These are phyloP conservation scores for Piedraia hortae DNA, from an alignment of 2,329 filamentous ascomycete species.

Conservation along the genomic window DNA sequence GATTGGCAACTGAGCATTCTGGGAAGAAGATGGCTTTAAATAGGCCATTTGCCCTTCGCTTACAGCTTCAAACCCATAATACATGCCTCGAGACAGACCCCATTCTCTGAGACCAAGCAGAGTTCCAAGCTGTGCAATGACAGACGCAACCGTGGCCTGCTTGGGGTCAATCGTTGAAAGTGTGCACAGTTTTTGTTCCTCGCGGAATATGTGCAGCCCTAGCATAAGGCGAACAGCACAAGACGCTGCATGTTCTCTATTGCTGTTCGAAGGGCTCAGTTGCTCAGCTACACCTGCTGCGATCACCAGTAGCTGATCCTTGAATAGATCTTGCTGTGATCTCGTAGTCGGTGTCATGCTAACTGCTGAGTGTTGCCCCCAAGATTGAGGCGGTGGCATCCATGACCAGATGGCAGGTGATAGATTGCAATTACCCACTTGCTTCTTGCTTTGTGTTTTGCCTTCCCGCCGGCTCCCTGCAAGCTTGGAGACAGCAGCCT, in stretches of 20 bases:
- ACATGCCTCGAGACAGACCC: slow-evolving; percentile 23
- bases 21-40: slow-evolving; percentile 5
- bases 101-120: slow-evolving; percentile 56
- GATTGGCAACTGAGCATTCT: slow-evolving; percentile 2
- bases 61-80: slow-evolving; percentile 33
- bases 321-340: slow-evolving; percentile 3
- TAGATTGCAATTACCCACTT: neutral
- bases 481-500: slow-evolving; percentile 6
- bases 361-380: too few species aligned
- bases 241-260: neutral
- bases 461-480: slow-evolving; percentile 3
- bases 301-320: slow-evolving; percentile 8
- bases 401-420: slow-evolving; percentile 5
- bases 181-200: slow-evolving; percentile 61
- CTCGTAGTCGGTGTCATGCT: slow-evolving; percentile 1
- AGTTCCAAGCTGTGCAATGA: slow-evolving; percentile 51
- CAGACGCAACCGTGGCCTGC: slow-evolving; percentile 26
- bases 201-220: slow-evolving; percentile 58
- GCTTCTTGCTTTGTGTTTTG: slow-evolving; percentile 1
- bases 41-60: slow-evolving; percentile 21
- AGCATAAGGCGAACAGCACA: slow-evolving; percentile 19
- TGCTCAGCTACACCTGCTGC: slow-evolving; percentile 6
- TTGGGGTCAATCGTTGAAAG: slow-evolving; percentile 2
- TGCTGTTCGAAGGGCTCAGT: neutral
- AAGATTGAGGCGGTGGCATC: slow-evolving; percentile 3